A percentile compares a stretch with the other conserved stretches of the same genome.
phyloP scores from a whole-genome alignment of 805 yeast species.

The Candida dendrica region DNA sequence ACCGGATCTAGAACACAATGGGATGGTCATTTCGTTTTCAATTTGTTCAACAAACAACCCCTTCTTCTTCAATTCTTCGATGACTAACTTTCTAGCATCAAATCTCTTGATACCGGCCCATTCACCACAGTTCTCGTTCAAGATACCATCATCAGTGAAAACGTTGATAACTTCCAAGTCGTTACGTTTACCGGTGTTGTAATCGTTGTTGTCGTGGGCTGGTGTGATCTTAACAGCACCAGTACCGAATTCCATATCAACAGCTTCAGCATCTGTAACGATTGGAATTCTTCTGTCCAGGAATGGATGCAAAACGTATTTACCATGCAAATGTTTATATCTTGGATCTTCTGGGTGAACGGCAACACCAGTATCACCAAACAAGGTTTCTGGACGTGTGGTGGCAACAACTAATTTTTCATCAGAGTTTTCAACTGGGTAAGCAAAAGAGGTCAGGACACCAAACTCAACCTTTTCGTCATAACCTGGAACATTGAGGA shows the following conservation, averaged over 20 bases:
- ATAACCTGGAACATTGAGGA: constrained; percentile 82
- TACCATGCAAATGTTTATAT: constrained; percentile 92
- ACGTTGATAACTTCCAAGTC: constrained; percentile 83
- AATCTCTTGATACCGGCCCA: constrained; percentile 90
- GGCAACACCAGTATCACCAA: constrained; percentile 97
- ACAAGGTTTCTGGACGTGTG: constrained; percentile 96
- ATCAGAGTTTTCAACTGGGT: constrained; percentile 76
- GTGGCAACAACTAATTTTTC: constrained; percentile 92
- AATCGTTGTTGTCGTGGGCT: constrained; percentile 97
- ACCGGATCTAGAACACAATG: constrained; percentile 92
- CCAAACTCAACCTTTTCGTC: constrained; percentile 91
- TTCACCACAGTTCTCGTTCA: constrained; percentile 91
- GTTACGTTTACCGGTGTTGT: constrained; percentile 92
- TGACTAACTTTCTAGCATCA: constrained; percentile 83
- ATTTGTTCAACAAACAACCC: constrained; percentile 78
- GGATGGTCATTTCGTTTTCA: constrained; percentile 94
- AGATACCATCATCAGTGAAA: constrained; percentile 82
- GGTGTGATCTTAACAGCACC: constrained; percentile 99
- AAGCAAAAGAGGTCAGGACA: constrained; percentile 92
- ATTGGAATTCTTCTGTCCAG: constrained; percentile 81
- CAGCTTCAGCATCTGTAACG: constrained; percentile 85
- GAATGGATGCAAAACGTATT: constrained; percentile 86
- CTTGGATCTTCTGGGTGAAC: constrained; percentile 94
- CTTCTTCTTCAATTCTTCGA: constrained; percentile 66
- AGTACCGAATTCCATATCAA: constrained; percentile 98